phyloP scores from a whole-genome alignment of 1,284 basidiomycete species.

The Sphagnurus paluster region DNA sequence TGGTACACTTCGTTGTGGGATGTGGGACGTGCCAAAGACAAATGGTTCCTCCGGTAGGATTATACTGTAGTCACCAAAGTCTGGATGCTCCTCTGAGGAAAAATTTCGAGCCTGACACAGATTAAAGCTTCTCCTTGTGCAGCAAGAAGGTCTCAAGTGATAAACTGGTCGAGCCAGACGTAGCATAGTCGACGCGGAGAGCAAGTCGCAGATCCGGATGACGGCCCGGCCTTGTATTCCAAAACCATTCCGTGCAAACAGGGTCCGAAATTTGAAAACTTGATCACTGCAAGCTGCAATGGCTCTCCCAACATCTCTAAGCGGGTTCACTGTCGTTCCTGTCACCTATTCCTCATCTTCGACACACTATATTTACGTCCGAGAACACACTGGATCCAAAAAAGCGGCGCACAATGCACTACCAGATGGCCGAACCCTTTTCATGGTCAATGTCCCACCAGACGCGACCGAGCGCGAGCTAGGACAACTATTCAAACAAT shows the following conservation, averaged over 20 bases:
- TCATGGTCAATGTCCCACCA: constrained; percentile 84
- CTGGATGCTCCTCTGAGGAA: constrained; percentile 11
- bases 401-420: constrained; percentile 36
- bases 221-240: background rate
- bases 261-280: background rate
- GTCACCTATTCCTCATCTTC: constrained; percentile 51
- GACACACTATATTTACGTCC: constrained; percentile 65
- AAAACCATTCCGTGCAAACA: background rate
- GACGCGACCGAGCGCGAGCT: constrained; percentile 82
- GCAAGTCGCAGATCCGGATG: no score
- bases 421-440: constrained; percentile 76
- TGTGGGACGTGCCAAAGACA: constrained; percentile 64
- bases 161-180: background rate
- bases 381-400: constrained; percentile 52
- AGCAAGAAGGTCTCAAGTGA: background rate
- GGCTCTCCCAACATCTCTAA: constrained; percentile 32
- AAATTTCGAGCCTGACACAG: background rate
- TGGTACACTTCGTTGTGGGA: constrained; percentile 60
- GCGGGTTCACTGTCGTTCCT: constrained; percentile 63
- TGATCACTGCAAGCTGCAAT: constrained; percentile 4
- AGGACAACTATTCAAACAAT: constrained; percentile 67
- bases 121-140: background rate
- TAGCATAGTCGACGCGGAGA: background rate
- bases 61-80: constrained; percentile 60
- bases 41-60: constrained; percentile 69